Evolutionary conservation across 345 rosid species (phyloP).

Genomic region (Arabis alpina): DNA sequence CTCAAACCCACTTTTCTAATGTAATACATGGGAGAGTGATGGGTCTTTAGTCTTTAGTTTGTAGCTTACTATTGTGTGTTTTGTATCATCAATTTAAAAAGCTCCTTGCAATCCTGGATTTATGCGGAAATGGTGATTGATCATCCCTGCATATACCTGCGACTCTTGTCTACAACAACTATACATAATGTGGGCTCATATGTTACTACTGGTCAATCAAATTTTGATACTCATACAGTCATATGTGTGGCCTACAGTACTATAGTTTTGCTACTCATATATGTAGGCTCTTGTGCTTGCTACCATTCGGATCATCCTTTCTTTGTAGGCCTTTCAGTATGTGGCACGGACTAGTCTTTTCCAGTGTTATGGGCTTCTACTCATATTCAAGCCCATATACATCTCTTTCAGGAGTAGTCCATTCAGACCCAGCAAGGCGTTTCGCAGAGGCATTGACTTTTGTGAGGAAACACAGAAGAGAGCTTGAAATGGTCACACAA

Average conservation of each 20-base stretch:
- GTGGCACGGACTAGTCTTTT: no score
- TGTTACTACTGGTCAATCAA: no score
- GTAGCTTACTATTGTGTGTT: not conserved
- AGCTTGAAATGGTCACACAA: not conserved
- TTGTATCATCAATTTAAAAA: constrained; percentile 21
- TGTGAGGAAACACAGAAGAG: not conserved
- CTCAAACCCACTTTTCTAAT: not conserved
- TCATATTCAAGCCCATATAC: not conserved
- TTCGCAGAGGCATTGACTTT: constrained; percentile 6
- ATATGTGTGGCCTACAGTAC: no score
- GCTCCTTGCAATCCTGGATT: not conserved
- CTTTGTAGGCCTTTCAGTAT: no score
- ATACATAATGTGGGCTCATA: not conserved
- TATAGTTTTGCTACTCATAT: no score
- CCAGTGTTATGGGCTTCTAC: not conserved
- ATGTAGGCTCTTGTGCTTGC: not conserved
- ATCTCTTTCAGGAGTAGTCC: constrained; percentile 1
- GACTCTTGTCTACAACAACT: not conserved
- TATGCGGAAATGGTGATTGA: not conserved
- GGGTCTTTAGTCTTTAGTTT: constrained; percentile 17
- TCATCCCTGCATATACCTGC: not conserved
- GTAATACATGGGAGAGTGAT: constrained; percentile 3
- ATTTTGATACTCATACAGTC: no score
- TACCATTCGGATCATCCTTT: no score
- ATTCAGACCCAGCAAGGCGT: constrained; percentile 11